phyloP scores from a whole-genome alignment of 495 filamentous ascomycete species.

The Penicillium antarcticum region DNA sequence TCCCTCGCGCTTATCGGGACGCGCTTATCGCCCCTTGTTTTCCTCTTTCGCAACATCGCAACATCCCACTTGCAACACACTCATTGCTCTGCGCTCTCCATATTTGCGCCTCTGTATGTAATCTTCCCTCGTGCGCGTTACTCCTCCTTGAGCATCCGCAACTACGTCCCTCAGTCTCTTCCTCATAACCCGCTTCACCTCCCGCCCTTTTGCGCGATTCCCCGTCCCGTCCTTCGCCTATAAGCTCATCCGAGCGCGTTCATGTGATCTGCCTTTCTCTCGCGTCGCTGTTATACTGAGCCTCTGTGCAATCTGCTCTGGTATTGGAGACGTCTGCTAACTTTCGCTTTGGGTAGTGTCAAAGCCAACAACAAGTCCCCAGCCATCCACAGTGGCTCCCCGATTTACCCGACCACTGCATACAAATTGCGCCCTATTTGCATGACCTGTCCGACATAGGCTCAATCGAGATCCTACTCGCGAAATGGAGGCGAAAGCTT shows the following conservation, averaged over 20 bases:
- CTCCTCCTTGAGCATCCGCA: background rate
- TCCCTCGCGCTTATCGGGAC: slow-evolving; percentile 25
- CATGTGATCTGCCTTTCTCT: too few species aligned
- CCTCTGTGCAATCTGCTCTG: background rate
- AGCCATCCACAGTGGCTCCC: background rate
- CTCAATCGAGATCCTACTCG: slow-evolving; percentile 5
- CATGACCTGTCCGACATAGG: slow-evolving; percentile 17
- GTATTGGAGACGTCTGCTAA: background rate
- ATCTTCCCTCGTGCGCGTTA: background rate
- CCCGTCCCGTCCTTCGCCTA: too few species aligned
- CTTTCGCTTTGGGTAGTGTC: background rate
- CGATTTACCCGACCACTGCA: slow-evolving; percentile 1
- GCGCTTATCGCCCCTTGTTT: slow-evolving; percentile 34
- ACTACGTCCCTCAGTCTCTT: background rate
- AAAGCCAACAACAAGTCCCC: background rate
- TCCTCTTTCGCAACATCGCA: slow-evolving; percentile 18
- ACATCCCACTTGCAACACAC: slow-evolving; percentile 18
- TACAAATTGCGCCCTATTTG: slow-evolving; percentile 3
- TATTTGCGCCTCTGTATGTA: background rate
- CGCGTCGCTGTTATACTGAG: too few species aligned
- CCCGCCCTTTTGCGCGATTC: too few species aligned
- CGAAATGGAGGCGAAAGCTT: slow-evolving; percentile 42
- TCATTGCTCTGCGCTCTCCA: background rate
- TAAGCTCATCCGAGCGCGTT: too few species aligned
- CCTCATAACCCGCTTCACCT: background rate